Evolutionary conservation across 208 protist genomes (phyloP).

Genomic region (Angomonas deanei): DNA sequence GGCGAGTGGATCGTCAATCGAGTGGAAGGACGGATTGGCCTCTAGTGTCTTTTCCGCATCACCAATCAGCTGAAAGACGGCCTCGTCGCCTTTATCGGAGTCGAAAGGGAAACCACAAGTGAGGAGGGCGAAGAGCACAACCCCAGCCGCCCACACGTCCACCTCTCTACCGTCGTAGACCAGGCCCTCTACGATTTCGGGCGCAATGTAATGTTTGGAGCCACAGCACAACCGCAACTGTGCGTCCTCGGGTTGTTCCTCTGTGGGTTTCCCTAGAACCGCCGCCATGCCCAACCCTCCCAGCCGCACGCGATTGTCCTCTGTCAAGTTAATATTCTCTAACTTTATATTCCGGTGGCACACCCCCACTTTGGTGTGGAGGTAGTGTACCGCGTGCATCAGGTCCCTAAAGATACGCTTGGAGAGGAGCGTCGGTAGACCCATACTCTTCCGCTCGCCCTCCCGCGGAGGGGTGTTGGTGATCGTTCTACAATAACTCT

Average conservation of each 20-base stretch:
- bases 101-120: constrained; percentile 89
- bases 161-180: constrained; percentile 88
- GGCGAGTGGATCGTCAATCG: constrained; percentile 41
- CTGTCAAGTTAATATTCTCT: constrained; percentile 60
- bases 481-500: constrained; percentile 1
- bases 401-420: constrained; percentile 41
- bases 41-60: constrained; percentile 41
- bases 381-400: constrained; percentile 37
- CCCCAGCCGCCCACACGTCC: constrained; percentile 95
- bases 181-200: constrained; percentile 84
- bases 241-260: constrained; percentile 4
- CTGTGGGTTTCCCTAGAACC: constrained; percentile 9
- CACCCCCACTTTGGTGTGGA: constrained; percentile 48
- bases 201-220: constrained; percentile 87
- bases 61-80: constrained; percentile 36
- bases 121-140: constrained; percentile 92
- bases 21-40: constrained; percentile 32
- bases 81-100: constrained; percentile 21
- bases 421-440: constrained; percentile 21
- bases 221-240: constrained; percentile 68
- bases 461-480: not conserved
- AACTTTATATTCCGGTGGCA: constrained; percentile 78
- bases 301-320: constrained; percentile 35
- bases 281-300: constrained; percentile 54
- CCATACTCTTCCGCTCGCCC: not conserved